Percentiles rank a stretch among this genome's conserved stretches.
phyloP scores from a whole-genome alignment of 768 basidiomycete species.

The Heimioporus sp. region DNA sequence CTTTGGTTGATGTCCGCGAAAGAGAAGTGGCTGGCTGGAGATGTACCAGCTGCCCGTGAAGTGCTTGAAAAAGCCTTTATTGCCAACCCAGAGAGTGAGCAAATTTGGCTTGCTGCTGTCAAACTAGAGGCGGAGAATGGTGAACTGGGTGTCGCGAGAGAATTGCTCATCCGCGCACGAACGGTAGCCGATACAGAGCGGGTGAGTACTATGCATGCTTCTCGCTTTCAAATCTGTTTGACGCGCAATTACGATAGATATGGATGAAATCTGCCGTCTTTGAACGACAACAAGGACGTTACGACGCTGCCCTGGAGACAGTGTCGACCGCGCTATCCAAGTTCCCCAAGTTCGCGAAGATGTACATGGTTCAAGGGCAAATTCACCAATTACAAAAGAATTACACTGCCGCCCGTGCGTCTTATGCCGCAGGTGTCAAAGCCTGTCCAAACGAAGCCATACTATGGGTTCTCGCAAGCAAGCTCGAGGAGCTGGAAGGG shows the following conservation, averaged over 20 bases:
- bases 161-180: constrained; percentile 84
- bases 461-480: constrained; percentile 86
- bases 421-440: constrained; percentile 83
- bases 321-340: constrained; percentile 72
- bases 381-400: constrained; percentile 70
- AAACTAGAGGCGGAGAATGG: constrained; percentile 97
- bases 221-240: neutral
- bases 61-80: constrained; percentile 89
- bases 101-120: constrained; percentile 96
- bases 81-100: constrained; percentile 94
- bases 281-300: constrained; percentile 83
- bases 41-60: constrained; percentile 87
- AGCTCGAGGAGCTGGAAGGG: constrained; percentile 87
- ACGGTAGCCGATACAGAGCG: constrained; percentile 90
- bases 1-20: constrained; percentile 99
- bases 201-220: constrained; percentile 41
- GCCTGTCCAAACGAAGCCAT: constrained; percentile 82
- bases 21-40: constrained; percentile 90
- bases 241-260: constrained; percentile 54
- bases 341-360: constrained; percentile 87
- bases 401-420: constrained; percentile 64
- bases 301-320: constrained; percentile 71
- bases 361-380: constrained; percentile 98
- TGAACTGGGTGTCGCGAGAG: constrained; percentile 80
- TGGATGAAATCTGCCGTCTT: constrained; percentile 99